Conservation (phyloP, 1,284 basidiomycete genomes). For the Rhodotorula sp. region DNA sequence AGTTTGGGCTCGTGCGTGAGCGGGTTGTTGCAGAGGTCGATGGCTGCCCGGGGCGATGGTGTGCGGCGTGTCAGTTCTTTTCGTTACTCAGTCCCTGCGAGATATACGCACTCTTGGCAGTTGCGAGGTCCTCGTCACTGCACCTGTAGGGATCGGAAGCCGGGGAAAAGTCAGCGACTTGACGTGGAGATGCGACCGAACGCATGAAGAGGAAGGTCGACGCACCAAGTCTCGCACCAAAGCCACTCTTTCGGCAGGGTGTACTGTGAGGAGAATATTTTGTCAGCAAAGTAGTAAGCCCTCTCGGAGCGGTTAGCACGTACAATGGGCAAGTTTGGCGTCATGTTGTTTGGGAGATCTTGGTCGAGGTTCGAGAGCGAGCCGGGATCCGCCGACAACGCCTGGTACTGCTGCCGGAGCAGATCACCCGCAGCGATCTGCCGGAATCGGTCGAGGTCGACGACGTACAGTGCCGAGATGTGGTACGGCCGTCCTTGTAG, state of each 20-base stretch:
- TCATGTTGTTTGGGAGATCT: conserved; percentile 82
- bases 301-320: conserved; percentile 46
- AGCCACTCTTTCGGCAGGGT: conserved; percentile 88
- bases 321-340: conserved; percentile 59
- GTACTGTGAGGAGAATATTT: conserved; percentile 52
- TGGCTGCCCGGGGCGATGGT: conserved; percentile 1
- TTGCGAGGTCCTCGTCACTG: conserved; percentile 68
- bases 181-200: background rate
- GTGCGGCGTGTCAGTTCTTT: background rate
- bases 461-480: conserved; percentile 91
- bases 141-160: background rate
- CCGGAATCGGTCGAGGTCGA: conserved; percentile 93
- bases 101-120: conserved; percentile 62
- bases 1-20: conserved; percentile 77
- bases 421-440: conserved; percentile 71
- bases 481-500: conserved; percentile 80
- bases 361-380: conserved; percentile 95
- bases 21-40: conserved; percentile 30
- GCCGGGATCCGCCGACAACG: conserved; percentile 86
- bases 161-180: background rate
- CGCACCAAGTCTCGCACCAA: conserved; percentile 70
- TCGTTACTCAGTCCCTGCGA: background rate
- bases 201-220: conserved; percentile 42
- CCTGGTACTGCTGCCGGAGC: conserved; percentile 87
- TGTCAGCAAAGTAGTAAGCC: no score